These are phyloP conservation scores for Sphaerulina vaccinii DNA, from an alignment of 2,329 filamentous ascomycete species.

Conservation along the genomic window DNA sequence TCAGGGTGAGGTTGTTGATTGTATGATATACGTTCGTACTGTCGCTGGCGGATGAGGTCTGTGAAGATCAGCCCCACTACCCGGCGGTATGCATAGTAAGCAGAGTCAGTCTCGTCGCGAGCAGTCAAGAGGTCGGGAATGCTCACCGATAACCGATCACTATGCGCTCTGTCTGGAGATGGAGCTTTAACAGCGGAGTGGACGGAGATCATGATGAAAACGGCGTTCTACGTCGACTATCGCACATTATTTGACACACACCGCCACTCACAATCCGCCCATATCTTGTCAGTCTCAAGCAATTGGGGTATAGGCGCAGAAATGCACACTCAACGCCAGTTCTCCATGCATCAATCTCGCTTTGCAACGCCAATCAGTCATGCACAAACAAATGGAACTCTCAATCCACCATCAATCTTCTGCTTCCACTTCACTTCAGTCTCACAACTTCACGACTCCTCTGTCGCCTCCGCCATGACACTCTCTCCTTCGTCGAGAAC, in stretches of 20 bases:
- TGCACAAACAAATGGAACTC: constrained; percentile 1
- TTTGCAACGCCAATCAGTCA: neutral
- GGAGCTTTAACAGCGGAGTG: too few relatives aligned
- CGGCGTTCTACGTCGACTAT: neutral
- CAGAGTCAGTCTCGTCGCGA: too few relatives aligned
- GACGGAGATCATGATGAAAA: neutral
- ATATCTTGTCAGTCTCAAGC: neutral
- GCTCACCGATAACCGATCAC: too few relatives aligned
- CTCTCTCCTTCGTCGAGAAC: constrained; percentile 93
- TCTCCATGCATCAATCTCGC: neutral
- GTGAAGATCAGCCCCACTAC: too few relatives aligned
- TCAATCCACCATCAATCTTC: neutral
- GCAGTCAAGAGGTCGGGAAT: too few relatives aligned
- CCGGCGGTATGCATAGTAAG: too few relatives aligned
- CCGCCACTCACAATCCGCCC: neutral
- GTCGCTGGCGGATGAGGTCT: too few relatives aligned
- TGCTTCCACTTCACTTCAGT: neutral
- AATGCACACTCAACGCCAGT: neutral
- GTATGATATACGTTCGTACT: too few relatives aligned
- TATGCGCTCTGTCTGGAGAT: too few relatives aligned
- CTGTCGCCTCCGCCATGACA: constrained; percentile 56
- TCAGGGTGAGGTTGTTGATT: too few relatives aligned
- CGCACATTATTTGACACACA: neutral
- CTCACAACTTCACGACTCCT: constrained; percentile 6
- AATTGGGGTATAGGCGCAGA: neutral